Conservation (phyloP, 805 yeast genomes). For the Millerozyma miso region DNA sequence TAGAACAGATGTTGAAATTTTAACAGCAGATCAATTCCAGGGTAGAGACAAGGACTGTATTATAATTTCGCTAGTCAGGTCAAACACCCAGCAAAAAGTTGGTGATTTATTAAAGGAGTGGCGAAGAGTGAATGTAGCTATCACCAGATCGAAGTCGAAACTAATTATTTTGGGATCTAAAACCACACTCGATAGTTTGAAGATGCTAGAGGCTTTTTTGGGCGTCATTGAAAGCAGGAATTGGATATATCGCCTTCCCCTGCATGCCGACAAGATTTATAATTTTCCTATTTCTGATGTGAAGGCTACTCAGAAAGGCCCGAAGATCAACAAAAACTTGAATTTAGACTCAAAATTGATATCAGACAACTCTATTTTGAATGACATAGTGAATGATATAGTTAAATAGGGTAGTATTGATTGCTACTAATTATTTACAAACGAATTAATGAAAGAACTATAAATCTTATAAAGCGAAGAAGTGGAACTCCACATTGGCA, state of each 20-base stretch:
- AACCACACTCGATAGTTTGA: slow-evolving; percentile 50
- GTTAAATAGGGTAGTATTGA: slow-evolving; percentile 6
- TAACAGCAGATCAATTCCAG: slow-evolving; percentile 94
- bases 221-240: slow-evolving; percentile 48
- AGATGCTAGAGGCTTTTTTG: slow-evolving; percentile 57
- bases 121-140: slow-evolving; percentile 91
- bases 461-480: slow-evolving; percentile 27
- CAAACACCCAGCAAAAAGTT: slow-evolving; percentile 59
- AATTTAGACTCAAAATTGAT: background rate
- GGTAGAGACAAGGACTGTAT: slow-evolving; percentile 94
- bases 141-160: slow-evolving; percentile 85
- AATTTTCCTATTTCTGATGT: slow-evolving; percentile 12
- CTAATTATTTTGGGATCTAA: slow-evolving; percentile 79
- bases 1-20: slow-evolving; percentile 55
- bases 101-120: slow-evolving; percentile 84
- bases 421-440: slow-evolving; percentile 4
- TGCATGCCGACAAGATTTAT: slow-evolving; percentile 37
- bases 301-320: background rate
- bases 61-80: slow-evolving; percentile 82
- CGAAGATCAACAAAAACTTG: background rate
- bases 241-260: slow-evolving; percentile 64
- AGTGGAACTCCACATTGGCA: slow-evolving; percentile 30
- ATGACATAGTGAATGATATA: slow-evolving; percentile 29
- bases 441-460: background rate
- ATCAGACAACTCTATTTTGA: slow-evolving; percentile 17